phyloP scores from a whole-genome alignment of 2,329 filamentous ascomycete genomes.

The Berkeleyomyces rouxiae region DNA sequence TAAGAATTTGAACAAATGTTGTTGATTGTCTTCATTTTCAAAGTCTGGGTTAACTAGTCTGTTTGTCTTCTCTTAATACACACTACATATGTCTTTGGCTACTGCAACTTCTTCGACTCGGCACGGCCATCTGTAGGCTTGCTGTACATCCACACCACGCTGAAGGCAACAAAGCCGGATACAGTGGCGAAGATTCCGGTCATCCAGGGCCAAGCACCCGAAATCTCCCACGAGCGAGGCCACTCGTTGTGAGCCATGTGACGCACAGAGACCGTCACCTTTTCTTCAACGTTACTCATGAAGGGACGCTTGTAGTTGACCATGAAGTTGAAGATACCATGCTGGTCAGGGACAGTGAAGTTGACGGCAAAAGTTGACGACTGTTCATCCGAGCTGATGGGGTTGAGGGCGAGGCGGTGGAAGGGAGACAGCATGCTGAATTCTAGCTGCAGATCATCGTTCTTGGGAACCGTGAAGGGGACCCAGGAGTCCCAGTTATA shows the following conservation, averaged over 20 bases:
- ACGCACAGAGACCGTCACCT: slow-evolving; percentile 82
- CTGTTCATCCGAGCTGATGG: slow-evolving; percentile 40
- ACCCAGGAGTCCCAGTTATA: slow-evolving; percentile 58
- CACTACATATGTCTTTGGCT: slow-evolving; percentile 10
- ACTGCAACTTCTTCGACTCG: slow-evolving; percentile 32
- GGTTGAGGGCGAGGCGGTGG: slow-evolving; percentile 63
- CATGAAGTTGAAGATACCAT: slow-evolving; percentile 97
- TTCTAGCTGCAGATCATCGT: slow-evolving; percentile 76
- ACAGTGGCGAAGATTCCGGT: slow-evolving; percentile 73
- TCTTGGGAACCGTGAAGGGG: slow-evolving; percentile 53
- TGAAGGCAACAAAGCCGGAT: slow-evolving; percentile 69
- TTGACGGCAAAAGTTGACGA: slow-evolving; percentile 55
- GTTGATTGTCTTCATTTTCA: slow-evolving; percentile 9
- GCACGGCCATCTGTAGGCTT: slow-evolving; percentile 26
- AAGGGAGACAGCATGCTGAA: slow-evolving; percentile 98
- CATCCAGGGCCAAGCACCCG: slow-evolving; percentile 88
- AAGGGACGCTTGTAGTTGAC: slow-evolving; percentile 96
- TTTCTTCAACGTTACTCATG: slow-evolving; percentile 77
- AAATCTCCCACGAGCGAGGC: slow-evolving; percentile 78
- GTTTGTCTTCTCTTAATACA: background rate
- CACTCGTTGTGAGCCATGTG: slow-evolving; percentile 98
- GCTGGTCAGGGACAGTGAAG: slow-evolving; percentile 84
- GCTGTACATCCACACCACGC: slow-evolving; percentile 70
- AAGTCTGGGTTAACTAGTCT: background rate
- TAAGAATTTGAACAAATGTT: background rate